Conservation (phyloP, 768 basidiomycete species). For the Cystobasidium onofrii region DNA sequence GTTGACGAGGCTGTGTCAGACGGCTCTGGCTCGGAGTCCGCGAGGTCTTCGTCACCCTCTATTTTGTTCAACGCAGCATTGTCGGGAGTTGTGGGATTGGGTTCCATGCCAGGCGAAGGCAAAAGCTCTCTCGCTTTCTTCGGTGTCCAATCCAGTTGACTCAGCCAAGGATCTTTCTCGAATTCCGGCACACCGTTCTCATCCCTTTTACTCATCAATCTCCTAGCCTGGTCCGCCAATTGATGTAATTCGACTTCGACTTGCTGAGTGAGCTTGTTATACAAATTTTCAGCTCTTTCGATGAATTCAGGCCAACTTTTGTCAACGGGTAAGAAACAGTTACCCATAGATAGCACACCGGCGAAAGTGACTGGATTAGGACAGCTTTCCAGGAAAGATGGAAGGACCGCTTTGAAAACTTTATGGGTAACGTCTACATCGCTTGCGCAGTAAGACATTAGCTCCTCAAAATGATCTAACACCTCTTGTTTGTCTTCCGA, state of each 20-base stretch:
- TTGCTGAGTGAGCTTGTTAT: constrained; percentile 59
- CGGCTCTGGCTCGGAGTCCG: too few relatives aligned
- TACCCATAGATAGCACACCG: constrained; percentile 83
- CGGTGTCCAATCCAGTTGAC: constrained; percentile 90
- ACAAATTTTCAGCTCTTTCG: constrained; percentile 65
- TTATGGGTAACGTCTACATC: constrained; percentile 79
- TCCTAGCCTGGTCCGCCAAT: constrained; percentile 57
- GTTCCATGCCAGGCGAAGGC: background rate
- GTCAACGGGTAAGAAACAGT: constrained; percentile 81
- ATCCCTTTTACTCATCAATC: constrained; percentile 46
- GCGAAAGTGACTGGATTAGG: constrained; percentile 89
- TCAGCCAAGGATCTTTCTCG: constrained; percentile 71
- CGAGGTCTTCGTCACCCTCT: too few relatives aligned
- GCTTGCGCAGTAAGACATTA: constrained; percentile 67
- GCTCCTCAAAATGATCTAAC: constrained; percentile 52
- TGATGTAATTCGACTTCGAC: constrained; percentile 58
- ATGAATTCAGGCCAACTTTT: constrained; percentile 80
- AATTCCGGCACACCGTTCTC: constrained; percentile 49
- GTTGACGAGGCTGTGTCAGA: too few relatives aligned
- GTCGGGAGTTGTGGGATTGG: background rate
- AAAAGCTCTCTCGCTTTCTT: constrained; percentile 49
- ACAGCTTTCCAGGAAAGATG: constrained; percentile 70
- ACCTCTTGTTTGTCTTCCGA: constrained; percentile 33
- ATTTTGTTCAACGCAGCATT: too few relatives aligned
- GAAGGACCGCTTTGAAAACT: constrained; percentile 68